Conservation (phyloP, 148 eudicot genomes). For the Nyssa sinensis region DNA sequence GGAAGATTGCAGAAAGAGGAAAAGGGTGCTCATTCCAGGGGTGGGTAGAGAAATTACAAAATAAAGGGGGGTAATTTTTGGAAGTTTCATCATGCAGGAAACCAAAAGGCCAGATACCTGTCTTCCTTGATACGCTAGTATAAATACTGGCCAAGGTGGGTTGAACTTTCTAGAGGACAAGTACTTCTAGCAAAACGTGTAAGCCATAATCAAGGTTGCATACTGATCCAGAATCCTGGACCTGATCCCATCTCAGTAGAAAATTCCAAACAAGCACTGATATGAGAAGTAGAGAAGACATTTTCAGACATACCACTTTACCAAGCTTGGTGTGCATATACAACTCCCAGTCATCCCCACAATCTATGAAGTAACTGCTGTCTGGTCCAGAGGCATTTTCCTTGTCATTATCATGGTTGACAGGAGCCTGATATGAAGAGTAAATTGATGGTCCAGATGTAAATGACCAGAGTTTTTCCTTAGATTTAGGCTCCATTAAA, state of each 20-base stretch:
- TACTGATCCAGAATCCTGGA: not conserved
- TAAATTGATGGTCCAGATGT: constrained; percentile 77
- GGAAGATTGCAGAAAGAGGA: too few relatives aligned
- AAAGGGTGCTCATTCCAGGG: too few relatives aligned
- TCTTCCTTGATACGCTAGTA: not conserved
- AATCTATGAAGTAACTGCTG: constrained; percentile 59
- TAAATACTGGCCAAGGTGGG: not conserved
- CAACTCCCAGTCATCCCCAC: constrained; percentile 83
- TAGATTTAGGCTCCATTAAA: constrained; percentile 57
- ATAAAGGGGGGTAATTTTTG: not conserved
- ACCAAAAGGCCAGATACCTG: not conserved
- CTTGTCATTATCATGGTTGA: constrained; percentile 35
- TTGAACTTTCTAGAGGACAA: not conserved
- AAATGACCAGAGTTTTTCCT: constrained; percentile 79
- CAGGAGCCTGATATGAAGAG: constrained; percentile 65
- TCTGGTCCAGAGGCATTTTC: constrained; percentile 36
- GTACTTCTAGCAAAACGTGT: not conserved
- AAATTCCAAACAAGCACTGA: not conserved
- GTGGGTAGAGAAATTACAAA: too few relatives aligned
- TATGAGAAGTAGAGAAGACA: not conserved
- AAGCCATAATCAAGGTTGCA: not conserved
- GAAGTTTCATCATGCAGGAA: not conserved
- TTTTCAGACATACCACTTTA: constrained; percentile 48
- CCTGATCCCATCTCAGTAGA: not conserved
- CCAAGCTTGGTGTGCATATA: constrained; percentile 53